Base-by-base conservation (phyloP, 2,329 filamentous ascomycete genomes). In the Pleoardoris graminearum region DNA sequence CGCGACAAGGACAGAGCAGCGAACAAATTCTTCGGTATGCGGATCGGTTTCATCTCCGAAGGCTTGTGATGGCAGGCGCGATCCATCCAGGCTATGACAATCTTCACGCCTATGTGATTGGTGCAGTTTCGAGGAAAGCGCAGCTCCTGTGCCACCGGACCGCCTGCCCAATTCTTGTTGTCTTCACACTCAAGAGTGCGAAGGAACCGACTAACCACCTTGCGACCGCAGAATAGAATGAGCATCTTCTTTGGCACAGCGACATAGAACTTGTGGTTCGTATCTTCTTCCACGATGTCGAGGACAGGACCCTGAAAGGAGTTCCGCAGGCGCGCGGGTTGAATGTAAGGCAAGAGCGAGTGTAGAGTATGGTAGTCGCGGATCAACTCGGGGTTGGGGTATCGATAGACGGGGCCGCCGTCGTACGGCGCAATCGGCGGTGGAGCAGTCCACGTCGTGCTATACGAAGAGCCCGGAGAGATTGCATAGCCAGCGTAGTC, bases 11-110 rank as follows among this genome's bases (percentile, higher is more conserved):
- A 62, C 22, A 63, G 63, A 0, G 66, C 61, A 4, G 56, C 60
- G 27, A 66, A 65, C 1, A 53, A 45, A 10, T 62, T 61, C 1
- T 41, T 42, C 0, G 65, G 66, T 5, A 62, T 41, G 6, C 30
- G 45, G 4, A 69, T 53, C 17, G 51, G 56, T 19, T 53, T 33
- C 53, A 62, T 62, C 6, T 17, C 30, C 3, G 22, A 22, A 54
- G 56, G 55, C 10, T 43, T 23, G 1, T 17, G 25, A 2, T 46
- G 45, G 38, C 65, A 68, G 2, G 65, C 66, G 5, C 59, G 56
- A 1, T 30, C 37, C 65, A 69, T 67, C 65, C 66, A 69, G 1
- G 59, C 35, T 5, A 66, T 16, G 6, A 69, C 23, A 7, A 61
- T 54, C 4, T 41, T 60, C 8, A 65, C 16, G 1, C 61, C 57